Percentiles rank a stretch among this genome's conserved stretches.
Conservation (phyloP, 148 eudicot genomes). For the Fagopyrum homotropicum region DNA sequence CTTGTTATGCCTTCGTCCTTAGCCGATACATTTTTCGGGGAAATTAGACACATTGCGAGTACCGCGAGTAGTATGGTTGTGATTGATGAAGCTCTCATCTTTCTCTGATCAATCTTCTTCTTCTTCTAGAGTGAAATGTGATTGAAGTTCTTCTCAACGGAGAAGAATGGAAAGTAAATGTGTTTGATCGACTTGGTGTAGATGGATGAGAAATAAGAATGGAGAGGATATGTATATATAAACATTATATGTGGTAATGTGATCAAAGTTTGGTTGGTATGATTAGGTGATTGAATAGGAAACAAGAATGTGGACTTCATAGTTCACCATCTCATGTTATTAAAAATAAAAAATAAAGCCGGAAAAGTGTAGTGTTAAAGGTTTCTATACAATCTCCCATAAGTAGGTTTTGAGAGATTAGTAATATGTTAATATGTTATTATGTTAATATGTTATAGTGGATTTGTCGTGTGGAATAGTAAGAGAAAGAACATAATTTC, state of each 20-base stretch:
- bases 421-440: too few relatives aligned
- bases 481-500: too few relatives aligned
- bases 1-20: constrained; percentile 11
- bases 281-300: constrained; percentile 9
- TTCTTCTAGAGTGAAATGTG: constrained; percentile 1
- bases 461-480: too few relatives aligned
- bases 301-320: background rate
- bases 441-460: too few relatives aligned
- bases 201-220: background rate
- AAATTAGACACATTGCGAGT: background rate
- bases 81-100: background rate
- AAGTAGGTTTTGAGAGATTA: too few relatives aligned
- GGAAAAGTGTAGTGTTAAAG: too few relatives aligned
- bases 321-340: background rate
- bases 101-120: background rate
- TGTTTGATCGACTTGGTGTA: background rate
- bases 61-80: background rate
- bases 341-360: too few relatives aligned
- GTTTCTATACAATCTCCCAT: too few relatives aligned
- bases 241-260: background rate
- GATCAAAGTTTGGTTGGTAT: background rate
- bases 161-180: background rate
- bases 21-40: background rate
- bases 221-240: background rate
- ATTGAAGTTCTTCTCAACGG: background rate